A percentile compares a stretch with the other conserved stretches of the same genome.
These are phyloP conservation scores for Arthroderma sp. DNA, from an alignment of 2,329 filamentous ascomycete species.

Conservation along the genomic window DNA sequence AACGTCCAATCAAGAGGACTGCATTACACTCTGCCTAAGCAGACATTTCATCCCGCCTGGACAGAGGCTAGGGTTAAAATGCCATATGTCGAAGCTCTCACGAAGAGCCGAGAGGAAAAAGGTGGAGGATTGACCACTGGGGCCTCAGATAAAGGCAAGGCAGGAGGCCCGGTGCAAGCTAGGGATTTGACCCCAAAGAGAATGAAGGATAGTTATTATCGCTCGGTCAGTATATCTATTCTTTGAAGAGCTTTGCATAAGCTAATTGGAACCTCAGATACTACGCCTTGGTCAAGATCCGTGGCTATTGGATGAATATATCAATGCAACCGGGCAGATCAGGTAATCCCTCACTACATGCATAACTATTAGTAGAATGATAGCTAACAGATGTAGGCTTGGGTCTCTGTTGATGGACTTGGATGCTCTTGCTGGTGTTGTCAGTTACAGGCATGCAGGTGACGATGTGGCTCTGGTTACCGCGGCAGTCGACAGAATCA, in stretches of 20 bases:
- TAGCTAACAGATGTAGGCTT: constrained; percentile 35
- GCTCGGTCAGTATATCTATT: constrained; percentile 40
- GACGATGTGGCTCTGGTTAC: constrained; percentile 53
- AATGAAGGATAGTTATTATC: constrained; percentile 61
- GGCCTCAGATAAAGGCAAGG: constrained; percentile 18
- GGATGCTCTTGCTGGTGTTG: constrained; percentile 62
- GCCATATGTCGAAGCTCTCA: constrained; percentile 58
- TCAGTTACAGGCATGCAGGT: constrained; percentile 62
- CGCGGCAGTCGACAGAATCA: constrained; percentile 52
- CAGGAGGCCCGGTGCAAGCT: constrained; percentile 36
- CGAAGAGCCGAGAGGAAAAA: constrained; percentile 39
- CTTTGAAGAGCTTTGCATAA: background rate
- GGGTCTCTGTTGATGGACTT: constrained; percentile 70
- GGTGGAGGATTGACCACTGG: constrained; percentile 14
- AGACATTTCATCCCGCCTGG: constrained; percentile 26
- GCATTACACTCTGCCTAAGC: background rate
- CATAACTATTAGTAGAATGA: background rate
- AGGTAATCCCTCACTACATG: constrained; percentile 31
- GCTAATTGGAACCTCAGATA: constrained; percentile 34
- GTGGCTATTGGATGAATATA: constrained; percentile 65
- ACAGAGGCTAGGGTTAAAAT: constrained; percentile 50
- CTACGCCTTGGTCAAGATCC: constrained; percentile 61
- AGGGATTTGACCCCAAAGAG: constrained; percentile 46
- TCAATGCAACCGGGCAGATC: constrained; percentile 64
- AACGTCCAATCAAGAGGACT: constrained; percentile 3